These are phyloP conservation scores for Zoysia pacifica DNA, from an alignment of 176 grass and related monocot species.

Conservation along the genomic window DNA sequence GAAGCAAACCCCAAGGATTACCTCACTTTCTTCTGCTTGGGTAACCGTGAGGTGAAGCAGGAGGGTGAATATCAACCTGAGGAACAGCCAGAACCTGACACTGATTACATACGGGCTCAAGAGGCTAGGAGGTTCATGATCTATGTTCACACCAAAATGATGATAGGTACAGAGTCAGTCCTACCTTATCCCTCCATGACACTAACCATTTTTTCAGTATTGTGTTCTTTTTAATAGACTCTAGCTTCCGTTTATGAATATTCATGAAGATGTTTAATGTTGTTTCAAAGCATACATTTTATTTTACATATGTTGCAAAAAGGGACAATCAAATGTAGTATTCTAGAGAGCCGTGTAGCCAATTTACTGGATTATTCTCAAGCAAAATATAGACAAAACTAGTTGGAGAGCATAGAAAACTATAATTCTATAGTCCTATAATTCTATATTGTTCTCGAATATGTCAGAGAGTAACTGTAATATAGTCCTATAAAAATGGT, in stretches of 20 bases:
- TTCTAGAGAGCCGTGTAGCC: not conserved
- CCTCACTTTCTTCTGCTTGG: conserved; percentile 91
- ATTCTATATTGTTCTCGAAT: not conserved
- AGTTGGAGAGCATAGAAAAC: not conserved
- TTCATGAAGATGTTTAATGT: not conserved
- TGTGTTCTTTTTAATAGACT: not conserved
- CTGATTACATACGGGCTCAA: conserved; percentile 81
- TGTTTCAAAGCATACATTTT: not conserved
- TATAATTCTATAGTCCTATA: not conserved
- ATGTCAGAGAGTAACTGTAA: not conserved
- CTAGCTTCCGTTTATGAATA: not conserved
- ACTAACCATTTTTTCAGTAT: not conserved
- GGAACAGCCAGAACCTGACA: conserved; percentile 69
- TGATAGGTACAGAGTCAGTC: conserved; percentile 65
- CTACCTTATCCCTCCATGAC: not conserved
- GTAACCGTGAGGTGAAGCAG: conserved; percentile 77
- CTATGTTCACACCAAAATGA: conserved; percentile 98
- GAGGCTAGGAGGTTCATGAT: conserved; percentile 94
- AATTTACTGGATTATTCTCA: not conserved
- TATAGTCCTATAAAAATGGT: not conserved
- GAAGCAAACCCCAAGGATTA: conserved; percentile 82
- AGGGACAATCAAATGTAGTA: not conserved
- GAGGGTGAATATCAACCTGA: conserved; percentile 64
- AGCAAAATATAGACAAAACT: not conserved
- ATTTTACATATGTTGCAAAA: not conserved